Base-by-base conservation (phyloP, 2,329 filamentous ascomycete species). In the Seiridium cupressi region DNA sequence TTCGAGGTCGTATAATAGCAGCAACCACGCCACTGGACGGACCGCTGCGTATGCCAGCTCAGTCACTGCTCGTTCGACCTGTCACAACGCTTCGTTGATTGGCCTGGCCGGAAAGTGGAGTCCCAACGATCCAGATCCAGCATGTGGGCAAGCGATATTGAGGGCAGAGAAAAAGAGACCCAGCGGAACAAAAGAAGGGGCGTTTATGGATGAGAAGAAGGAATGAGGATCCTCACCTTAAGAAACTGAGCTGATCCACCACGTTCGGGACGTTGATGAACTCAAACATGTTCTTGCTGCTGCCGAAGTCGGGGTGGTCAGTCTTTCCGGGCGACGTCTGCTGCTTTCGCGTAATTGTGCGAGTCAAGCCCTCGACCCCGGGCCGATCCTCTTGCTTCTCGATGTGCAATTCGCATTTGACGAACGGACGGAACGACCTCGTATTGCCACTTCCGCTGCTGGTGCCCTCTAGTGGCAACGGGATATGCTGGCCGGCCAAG, bases 381-480 rank as follows among this genome's bases (percentile, higher is more conserved):
- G 69, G 48, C 62, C 73, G 62, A 64, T 74, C 65, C 74, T 80
- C 61, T 74, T 72, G 70, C 62, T 81, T 90, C 70, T 95, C 92
- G 13, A 93, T 86, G 72, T 96, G 92, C 59, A 97, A 76, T 71
- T 95, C 90, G 63, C 89, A 89, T 71, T 89, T 92, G 67, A 97
- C 84, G 61, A 90, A 85, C 1, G 92, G 92, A 44, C 87, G 85
- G 63, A 95, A 85, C 47, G 79, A 77, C 60, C 79, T 83, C 31
- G 79, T 76, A 26, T 80, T 79, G 36, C 78, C 76, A 44, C 38
- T 47, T n/a, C 48, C 57, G 63, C 83, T 81, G 36, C 79, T 79
- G 2, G 77, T 73, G 10, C 70, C 72, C 60, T 73, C 69, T 58
- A 87, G 83, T 58, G 88, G 84, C 4, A 90, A 71, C 0, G 88